These are phyloP conservation scores for Backusella liffmaniae DNA, from an alignment of 192 early-diverging fungal genomes.

Conservation along the genomic window DNA sequence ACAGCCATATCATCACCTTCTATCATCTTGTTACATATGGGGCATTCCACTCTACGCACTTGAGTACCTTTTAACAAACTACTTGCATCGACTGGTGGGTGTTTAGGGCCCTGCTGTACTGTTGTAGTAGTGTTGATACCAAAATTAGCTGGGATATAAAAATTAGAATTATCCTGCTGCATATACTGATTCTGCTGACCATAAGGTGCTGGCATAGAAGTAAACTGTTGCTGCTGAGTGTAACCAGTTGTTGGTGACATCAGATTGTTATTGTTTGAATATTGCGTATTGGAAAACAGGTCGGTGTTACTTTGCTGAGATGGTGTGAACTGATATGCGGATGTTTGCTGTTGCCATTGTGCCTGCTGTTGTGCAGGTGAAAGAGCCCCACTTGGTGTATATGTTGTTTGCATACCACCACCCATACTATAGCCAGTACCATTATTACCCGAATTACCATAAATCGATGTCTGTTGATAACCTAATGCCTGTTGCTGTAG, in stretches of 20 bases:
- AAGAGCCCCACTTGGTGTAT: neutral
- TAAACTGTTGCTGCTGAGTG: neutral
- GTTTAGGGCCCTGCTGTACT: neutral
- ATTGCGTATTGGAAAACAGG: neutral
- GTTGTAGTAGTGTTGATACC: neutral
- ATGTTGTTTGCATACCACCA: neutral
- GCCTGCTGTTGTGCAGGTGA: neutral
- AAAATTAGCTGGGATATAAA: slow-evolving; percentile 14
- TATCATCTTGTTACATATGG: slow-evolving; percentile 23
- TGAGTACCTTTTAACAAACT: slow-evolving; percentile 13
- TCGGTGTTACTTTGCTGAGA: neutral
- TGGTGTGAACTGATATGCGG: neutral
- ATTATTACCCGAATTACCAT: neutral
- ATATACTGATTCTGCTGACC: neutral
- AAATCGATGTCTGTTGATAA: neutral
- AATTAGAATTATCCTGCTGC: neutral
- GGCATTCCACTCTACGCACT: slow-evolving; percentile 27
- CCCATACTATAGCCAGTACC: neutral
- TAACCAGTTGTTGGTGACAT: slow-evolving; percentile 5
- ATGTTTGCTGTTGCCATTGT: slow-evolving; percentile 14
- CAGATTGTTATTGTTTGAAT: neutral
- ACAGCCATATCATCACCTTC: slow-evolving; percentile 34
- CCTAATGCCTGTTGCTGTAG: neutral
- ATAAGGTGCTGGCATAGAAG: slow-evolving; percentile 4
- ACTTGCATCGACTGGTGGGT: slow-evolving; percentile 22